phyloP scores from a whole-genome alignment of 176 grass and related monocot genomes.

The Oryza nivara region DNA sequence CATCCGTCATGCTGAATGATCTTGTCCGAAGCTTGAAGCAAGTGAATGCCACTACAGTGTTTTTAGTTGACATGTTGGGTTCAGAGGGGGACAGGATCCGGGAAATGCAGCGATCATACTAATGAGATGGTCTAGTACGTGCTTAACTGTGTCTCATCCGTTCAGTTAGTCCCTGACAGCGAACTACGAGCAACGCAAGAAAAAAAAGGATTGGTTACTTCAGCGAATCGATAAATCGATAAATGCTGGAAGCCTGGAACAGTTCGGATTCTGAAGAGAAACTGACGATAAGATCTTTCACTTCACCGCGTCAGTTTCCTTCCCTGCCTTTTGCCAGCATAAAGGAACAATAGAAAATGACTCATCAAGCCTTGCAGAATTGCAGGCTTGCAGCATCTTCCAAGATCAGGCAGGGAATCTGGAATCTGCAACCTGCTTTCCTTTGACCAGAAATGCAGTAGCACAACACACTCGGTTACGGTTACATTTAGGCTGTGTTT shows the following conservation, averaged over 20 bases:
- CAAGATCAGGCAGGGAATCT: neutral
- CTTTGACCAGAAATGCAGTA: slow-evolving; percentile 24
- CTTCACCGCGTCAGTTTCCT: neutral
- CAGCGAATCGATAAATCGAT: neutral
- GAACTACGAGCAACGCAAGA: slow-evolving; percentile 2
- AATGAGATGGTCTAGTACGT: slow-evolving; percentile 9
- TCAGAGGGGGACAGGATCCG: neutral
- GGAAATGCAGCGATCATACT: slow-evolving; percentile 25
- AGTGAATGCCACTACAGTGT: neutral
- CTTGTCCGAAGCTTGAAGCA: slow-evolving; percentile 43
- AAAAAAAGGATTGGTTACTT: neutral
- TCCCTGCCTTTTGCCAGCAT: neutral
- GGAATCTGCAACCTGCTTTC: neutral
- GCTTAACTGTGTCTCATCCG: slow-evolving; percentile 11
- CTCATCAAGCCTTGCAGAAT: neutral
- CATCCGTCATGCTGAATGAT: neutral
- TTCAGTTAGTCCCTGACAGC: neutral
- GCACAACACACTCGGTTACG: neutral
- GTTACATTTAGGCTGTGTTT: too few relatives aligned
- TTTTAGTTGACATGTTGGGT: slow-evolving; percentile 17
- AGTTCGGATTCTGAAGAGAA: neutral
- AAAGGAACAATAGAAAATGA: neutral
- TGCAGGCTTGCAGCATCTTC: neutral
- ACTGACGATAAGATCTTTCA: neutral
- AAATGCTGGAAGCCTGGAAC: neutral